These are phyloP conservation scores for Aureobasidium zeae DNA, from an alignment of 2,329 filamentous ascomycete species.

Conservation along the genomic window DNA sequence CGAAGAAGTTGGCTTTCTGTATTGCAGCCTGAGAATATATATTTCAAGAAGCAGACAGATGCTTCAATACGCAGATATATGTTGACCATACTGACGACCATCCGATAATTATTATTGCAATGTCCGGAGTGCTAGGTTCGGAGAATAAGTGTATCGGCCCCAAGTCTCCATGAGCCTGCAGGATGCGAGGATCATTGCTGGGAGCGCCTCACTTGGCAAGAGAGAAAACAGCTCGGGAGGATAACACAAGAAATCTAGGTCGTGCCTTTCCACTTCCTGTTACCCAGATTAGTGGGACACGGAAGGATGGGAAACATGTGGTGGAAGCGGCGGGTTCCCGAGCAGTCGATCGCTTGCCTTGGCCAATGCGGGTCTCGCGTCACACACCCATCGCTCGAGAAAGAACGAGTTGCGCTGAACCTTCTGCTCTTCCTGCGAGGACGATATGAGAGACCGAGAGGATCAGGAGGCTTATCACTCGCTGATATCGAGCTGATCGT, in stretches of 20 bases:
- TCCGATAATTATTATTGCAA: slow-evolving; percentile 1
- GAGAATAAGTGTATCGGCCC: slow-evolving; percentile 16
- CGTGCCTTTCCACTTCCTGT: not conserved
- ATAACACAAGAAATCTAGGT: not conserved
- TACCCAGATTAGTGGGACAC: slow-evolving; percentile 4
- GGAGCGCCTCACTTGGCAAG: not conserved
- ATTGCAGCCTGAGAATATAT: not conserved
- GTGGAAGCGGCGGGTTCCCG: slow-evolving; percentile 1
- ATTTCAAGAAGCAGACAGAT: not conserved
- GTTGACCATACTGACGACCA: not conserved
- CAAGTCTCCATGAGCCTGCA: slow-evolving; percentile 6
- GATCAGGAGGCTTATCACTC: too few species aligned
- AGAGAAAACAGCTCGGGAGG: not conserved
- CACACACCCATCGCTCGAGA: slow-evolving; percentile 7
- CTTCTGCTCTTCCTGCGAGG: not conserved
- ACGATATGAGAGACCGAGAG: too few species aligned
- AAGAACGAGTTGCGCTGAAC: too few species aligned
- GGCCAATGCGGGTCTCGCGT: slow-evolving; percentile 6
- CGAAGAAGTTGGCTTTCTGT: not conserved
- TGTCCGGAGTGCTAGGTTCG: slow-evolving; percentile 10
- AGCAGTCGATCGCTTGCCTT: slow-evolving; percentile 3
- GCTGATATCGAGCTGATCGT: too few species aligned
- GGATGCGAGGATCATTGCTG: slow-evolving; percentile 10
- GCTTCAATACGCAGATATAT: not conserved
- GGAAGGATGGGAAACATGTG: slow-evolving; percentile 1